Percentiles rank a stretch among this genome's conserved stretches.
These are phyloP conservation scores for Fusarium sp. DNA, from an alignment of 2,329 filamentous ascomycete genomes.

Conservation along the genomic window DNA sequence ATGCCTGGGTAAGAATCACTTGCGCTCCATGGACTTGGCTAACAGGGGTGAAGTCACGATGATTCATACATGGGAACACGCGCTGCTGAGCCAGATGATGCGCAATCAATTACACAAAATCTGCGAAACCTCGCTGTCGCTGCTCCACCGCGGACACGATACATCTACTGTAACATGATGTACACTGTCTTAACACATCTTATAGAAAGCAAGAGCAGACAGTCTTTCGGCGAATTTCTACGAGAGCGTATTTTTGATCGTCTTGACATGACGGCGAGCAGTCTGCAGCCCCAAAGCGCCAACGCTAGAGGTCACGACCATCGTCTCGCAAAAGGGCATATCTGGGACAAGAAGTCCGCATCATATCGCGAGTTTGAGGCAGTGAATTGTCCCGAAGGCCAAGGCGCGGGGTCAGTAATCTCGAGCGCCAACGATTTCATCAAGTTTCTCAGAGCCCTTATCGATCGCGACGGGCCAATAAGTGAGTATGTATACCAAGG, in stretches of 20 bases:
- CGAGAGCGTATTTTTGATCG: background rate
- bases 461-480: slow-evolving; percentile 37
- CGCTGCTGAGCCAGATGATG: background rate
- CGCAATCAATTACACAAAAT: background rate
- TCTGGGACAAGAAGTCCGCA: slow-evolving; percentile 4
- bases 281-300: background rate
- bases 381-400: slow-evolving; percentile 36
- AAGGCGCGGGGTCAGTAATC: slow-evolving; percentile 45
- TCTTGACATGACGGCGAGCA: background rate
- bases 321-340: background rate
- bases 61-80: slow-evolving; percentile 10
- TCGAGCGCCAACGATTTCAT: slow-evolving; percentile 43
- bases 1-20: background rate
- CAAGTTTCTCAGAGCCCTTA: slow-evolving; percentile 42
- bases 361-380: background rate
- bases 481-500: slow-evolving; percentile 38
- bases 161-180: slow-evolving; percentile 25
- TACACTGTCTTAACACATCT: slow-evolving; percentile 9
- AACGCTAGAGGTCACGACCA: background rate
- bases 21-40: accelerated
- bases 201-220: background rate
- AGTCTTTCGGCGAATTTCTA: background rate
- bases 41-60: background rate
- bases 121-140: slow-evolving; percentile 2
- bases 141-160: background rate